Evolutionary conservation across 768 basidiomycete genomes (phyloP).

Genomic region (Dacryopinax primogenitus): DNA sequence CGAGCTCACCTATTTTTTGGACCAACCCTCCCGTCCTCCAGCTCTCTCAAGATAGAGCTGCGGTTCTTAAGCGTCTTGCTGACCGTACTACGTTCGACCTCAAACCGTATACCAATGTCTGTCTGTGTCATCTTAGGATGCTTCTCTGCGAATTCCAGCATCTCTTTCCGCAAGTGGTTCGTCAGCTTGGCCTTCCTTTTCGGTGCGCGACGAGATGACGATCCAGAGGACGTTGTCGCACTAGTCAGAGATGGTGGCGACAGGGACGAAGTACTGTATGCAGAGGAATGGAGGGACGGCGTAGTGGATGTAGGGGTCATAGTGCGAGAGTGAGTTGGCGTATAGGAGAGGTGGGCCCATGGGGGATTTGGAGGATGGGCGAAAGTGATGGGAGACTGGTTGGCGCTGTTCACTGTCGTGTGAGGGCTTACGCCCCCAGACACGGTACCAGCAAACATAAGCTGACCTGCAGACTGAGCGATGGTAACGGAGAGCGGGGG

Average conservation of each 20-base stretch:
- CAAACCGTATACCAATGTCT: slow-evolving; percentile 62
- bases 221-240: not conserved
- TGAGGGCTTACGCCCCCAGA: not conserved
- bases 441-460: not conserved
- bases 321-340: not conserved
- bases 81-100: slow-evolving; percentile 84
- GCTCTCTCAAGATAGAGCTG: not conserved
- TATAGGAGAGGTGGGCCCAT: not conserved
- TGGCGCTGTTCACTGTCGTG: not conserved
- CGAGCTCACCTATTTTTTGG: slow-evolving; percentile 53
- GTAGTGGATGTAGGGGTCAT: slow-evolving; percentile 4
- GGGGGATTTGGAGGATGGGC: not conserved
- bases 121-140: slow-evolving; percentile 66
- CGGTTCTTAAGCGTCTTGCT: slow-evolving; percentile 70
- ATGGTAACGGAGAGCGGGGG: not conserved
- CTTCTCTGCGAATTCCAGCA: slow-evolving; percentile 52
- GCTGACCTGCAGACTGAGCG: not conserved
- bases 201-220: slow-evolving; percentile 9
- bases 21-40: slow-evolving; percentile 45
- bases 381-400: not conserved
- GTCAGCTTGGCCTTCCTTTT: slow-evolving; percentile 34
- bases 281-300: slow-evolving; percentile 4
- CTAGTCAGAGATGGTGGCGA: not conserved
- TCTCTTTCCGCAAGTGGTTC: slow-evolving; percentile 59
- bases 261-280: not conserved